Base-by-base conservation (phyloP, 257 asterid genomes). In the Nicotiana undulata region DNA sequence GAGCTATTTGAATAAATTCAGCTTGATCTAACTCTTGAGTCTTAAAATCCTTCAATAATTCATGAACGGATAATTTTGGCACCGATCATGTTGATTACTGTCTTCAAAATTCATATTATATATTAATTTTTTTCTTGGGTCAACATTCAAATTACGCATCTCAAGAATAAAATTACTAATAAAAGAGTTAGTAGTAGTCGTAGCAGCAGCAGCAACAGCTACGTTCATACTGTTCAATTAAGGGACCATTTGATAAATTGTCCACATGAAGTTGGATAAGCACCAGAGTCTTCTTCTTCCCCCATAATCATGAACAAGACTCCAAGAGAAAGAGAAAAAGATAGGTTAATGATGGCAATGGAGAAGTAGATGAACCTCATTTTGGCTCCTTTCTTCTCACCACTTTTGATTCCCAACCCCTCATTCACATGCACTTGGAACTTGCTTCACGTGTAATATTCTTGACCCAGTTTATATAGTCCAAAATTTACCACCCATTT, bases 351-450 rank as follows among this genome's bases (percentile, higher is more conserved):
- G 79, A 74, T 74, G 79, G 79, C 51, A 74, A 74, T 24, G 44
- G 20, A 74, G 61, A 72, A 72, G 60, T 49, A 26, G 61, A 74
- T 74, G 24, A 74, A 1, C 61, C 24, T 59, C 16, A 74, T 49
- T 49, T 49, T 74, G 79, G 61, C 79, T 24, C 61, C 61, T 74
- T 15, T 51, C 56, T 51, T 51, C 18, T 40, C 49, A 40, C 56
- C 56, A 51, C 56, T 51, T 74, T 49, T 74, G 79, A 74, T 61
- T 49, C 37, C 16, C 20, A 55, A 46, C 40, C 22, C 78, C 40
- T 46, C 78, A 26, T 49, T 74, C 79, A 74, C 79, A 74, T 74
- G 79, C 79, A 74, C 44, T 74, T 74, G 61, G 24, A 74, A 46
- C 61, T 74, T 74, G 61, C 61, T 74, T 74, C 61, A 74, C 40